Evolutionary conservation across 306 rosid species (phyloP).

Genomic region (Cucurbita maxima): DNA sequence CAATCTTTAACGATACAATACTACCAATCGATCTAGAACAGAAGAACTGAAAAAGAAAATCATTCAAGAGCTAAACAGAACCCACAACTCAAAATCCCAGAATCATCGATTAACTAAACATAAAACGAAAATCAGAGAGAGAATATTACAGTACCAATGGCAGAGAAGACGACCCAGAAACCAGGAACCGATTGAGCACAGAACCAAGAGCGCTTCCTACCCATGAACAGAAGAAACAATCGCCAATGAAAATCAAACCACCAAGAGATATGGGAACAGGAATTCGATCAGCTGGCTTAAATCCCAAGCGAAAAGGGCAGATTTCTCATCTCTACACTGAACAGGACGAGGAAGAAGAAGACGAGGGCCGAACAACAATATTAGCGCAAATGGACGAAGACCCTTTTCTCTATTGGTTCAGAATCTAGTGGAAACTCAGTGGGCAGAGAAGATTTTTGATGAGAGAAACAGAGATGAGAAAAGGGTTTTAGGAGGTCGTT

Average conservation of each 20-base stretch:
- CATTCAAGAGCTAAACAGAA: not conserved
- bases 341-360: not conserved
- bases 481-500: slow-evolving; percentile 8
- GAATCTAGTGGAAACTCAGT: not conserved
- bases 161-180: slow-evolving; percentile 33
- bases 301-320: not conserved
- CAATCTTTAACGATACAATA: not conserved
- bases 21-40: not conserved
- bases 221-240: slow-evolving; percentile 5
- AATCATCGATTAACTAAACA: not conserved
- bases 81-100: not conserved
- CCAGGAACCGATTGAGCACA: not conserved
- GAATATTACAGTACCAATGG: slow-evolving; percentile 35
- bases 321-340: not conserved
- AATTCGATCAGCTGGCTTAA: not conserved
- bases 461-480: not conserved
- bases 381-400: not conserved
- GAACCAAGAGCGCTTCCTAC: slow-evolving; percentile 14
- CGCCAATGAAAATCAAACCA: slow-evolving; percentile 8
- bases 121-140: not conserved
- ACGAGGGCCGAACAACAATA: not conserved
- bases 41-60: not conserved
- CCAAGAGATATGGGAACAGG: not conserved
- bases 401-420: not conserved
- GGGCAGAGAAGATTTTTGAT: not conserved